Evolutionary conservation across 2,329 filamentous ascomycete genomes (phyloP).

Genomic region (Aureobasidium uvarum): DNA sequence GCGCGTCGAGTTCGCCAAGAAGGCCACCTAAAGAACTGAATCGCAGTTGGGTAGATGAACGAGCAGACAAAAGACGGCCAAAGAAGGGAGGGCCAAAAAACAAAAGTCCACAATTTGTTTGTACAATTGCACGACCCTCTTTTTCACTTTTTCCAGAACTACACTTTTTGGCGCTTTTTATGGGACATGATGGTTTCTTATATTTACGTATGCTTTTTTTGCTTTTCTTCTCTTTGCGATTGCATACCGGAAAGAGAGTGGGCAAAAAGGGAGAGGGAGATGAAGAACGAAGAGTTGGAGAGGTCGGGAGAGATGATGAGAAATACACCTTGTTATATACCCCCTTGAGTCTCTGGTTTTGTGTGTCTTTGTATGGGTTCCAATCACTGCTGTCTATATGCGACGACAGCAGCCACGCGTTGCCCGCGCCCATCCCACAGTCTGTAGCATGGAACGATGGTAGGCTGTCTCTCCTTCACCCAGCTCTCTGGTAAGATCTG

Average conservation of each 20-base stretch:
- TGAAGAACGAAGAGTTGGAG: background rate
- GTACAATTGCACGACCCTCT: conserved; percentile 6
- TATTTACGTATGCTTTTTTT: conserved; percentile 3
- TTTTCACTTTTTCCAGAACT: background rate
- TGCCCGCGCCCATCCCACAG: conserved; percentile 10
- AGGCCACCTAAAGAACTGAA: conserved; percentile 39
- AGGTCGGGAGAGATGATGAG: conserved; percentile 9
- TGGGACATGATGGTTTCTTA: conserved; percentile 19
- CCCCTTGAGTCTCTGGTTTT: background rate
- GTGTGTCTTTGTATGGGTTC: background rate
- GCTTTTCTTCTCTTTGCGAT: background rate
- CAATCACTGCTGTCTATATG: conserved; percentile 13
- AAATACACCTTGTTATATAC: conserved; percentile 23
- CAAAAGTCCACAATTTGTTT: background rate
- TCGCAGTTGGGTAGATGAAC: background rate
- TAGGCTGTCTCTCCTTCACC: conserved; percentile 9
- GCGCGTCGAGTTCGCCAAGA: conserved; percentile 83
- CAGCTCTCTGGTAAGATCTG: background rate
- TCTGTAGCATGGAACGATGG: conserved; percentile 22
- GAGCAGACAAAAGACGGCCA: background rate
- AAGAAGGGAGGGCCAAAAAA: background rate
- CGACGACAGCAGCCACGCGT: conserved; percentile 10
- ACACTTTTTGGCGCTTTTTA: conserved; percentile 20
- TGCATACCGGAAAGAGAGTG: conserved; percentile 4
- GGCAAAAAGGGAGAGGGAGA: background rate